Conservation (phyloP, 2,329 filamentous ascomycete species). For the Monosporascus sp. region DNA sequence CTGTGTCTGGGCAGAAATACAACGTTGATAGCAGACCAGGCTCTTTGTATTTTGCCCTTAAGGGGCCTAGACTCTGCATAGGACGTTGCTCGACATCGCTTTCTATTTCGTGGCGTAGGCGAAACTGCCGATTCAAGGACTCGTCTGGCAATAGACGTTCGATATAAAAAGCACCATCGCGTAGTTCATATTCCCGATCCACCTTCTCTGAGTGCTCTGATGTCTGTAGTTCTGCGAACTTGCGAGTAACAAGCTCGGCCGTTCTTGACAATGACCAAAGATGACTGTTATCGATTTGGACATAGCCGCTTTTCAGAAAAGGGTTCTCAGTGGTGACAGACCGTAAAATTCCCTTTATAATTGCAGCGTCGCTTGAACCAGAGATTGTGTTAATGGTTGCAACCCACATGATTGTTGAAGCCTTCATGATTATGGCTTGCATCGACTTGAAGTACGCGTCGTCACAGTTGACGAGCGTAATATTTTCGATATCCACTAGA, state of each 20-base stretch:
- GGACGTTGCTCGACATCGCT: conserved; percentile 1
- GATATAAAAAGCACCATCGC: conserved; percentile 2
- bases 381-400: too few relatives aligned
- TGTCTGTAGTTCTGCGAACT: background rate
- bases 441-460: too few relatives aligned
- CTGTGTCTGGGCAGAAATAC: conserved; percentile 6
- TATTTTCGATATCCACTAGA: too few relatives aligned
- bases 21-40: conserved; percentile 9
- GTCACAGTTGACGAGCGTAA: too few relatives aligned
- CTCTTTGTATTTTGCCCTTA: conserved; percentile 3
- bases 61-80: background rate
- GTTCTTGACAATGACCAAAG: background rate
- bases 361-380: too few relatives aligned
- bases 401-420: too few relatives aligned
- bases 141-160: conserved; percentile 5
- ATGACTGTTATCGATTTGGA: too few relatives aligned
- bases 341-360: too few relatives aligned
- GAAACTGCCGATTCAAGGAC: conserved; percentile 4
- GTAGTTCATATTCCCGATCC: too few relatives aligned
- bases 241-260: background rate
- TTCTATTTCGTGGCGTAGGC: conserved; percentile 2
- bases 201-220: conserved; percentile 3
- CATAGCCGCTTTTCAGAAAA: too few relatives aligned
- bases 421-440: too few relatives aligned
- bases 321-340: too few relatives aligned